A percentile compares a stretch with the other conserved stretches of the same genome.
Conservation (phyloP, 1,284 basidiomycete genomes). For the Cryptococcus wingfieldii region DNA sequence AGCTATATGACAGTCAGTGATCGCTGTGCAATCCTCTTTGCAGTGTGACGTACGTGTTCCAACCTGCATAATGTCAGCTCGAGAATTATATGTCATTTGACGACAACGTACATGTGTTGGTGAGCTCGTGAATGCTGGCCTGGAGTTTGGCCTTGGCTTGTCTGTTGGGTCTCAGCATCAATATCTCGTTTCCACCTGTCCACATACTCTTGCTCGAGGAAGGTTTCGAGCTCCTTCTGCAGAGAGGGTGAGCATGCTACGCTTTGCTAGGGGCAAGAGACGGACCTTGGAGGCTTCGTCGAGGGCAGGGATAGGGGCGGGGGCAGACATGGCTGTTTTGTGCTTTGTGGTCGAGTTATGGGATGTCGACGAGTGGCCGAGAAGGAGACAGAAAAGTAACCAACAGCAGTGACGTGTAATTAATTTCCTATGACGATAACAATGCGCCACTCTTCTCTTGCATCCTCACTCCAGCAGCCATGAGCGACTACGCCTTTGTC, state of each 20-base stretch:
- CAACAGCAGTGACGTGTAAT: neutral
- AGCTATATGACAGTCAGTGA: conserved; percentile 53
- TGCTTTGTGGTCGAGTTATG: neutral
- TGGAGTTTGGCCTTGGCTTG: conserved; percentile 80
- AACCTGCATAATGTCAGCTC: conserved; percentile 45
- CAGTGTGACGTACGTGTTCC: conserved; percentile 72
- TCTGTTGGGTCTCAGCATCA: conserved; percentile 19
- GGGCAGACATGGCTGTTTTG: conserved; percentile 24
- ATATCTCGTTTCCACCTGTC: neutral
- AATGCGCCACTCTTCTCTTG: neutral
- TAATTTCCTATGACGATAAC: conserved; percentile 1
- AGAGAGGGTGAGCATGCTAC: conserved; percentile 3
- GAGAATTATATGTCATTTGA: neutral
- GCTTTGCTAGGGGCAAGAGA: conserved; percentile 3
- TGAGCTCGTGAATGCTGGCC: conserved; percentile 52
- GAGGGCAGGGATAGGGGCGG: conserved; percentile 53
- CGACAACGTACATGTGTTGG: conserved; percentile 38
- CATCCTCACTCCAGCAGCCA: conserved; percentile 38
- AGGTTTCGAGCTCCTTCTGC: conserved; percentile 77
- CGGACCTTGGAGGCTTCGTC: conserved; percentile 72
- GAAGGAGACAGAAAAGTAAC: neutral
- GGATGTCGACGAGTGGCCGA: neutral
- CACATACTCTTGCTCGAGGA: conserved; percentile 69
- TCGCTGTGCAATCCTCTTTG: neutral
- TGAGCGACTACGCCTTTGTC: conserved; percentile 72